Evolutionary conservation across 1,284 basidiomycete species (phyloP).

Genomic region (Ganoderma meredithae): DNA sequence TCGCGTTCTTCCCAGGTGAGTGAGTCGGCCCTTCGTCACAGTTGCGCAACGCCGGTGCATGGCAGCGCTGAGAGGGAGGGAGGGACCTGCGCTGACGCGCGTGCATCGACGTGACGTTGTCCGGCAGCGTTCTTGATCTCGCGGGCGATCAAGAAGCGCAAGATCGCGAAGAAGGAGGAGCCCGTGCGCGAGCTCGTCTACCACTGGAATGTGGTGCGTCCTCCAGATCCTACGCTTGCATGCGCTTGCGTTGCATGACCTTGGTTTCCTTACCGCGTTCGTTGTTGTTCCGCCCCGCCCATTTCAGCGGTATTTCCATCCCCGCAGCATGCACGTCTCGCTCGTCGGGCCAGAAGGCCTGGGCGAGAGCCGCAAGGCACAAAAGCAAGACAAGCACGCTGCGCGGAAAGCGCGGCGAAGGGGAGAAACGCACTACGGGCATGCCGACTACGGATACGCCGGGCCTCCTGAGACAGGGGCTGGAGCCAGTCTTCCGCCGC

Average conservation of each 20-base stretch:
- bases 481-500: neutral
- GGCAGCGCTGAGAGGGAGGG: too few relatives aligned
- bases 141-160: neutral
- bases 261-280: neutral
- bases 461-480: neutral
- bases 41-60: too few relatives aligned
- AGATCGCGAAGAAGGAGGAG: constrained; percentile 18
- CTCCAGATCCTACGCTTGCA: neutral
- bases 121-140: constrained; percentile 16
- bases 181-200: constrained; percentile 26
- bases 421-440: neutral
- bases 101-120: neutral
- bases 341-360: constrained; percentile 11
- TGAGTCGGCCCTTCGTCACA: too few relatives aligned
- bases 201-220: constrained; percentile 29
- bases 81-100: neutral
- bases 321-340: constrained; percentile 30
- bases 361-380: neutral
- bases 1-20: constrained; percentile 17
- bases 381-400: neutral
- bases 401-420: neutral
- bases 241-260: too few relatives aligned
- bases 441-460: neutral
- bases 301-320: constrained; percentile 32
- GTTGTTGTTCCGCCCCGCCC: too few relatives aligned